A percentile compares a stretch with the other conserved stretches of the same genome.
phyloP scores from a whole-genome alignment of 352 stramenopile genomes.

The Phytophthora megakarya region DNA sequence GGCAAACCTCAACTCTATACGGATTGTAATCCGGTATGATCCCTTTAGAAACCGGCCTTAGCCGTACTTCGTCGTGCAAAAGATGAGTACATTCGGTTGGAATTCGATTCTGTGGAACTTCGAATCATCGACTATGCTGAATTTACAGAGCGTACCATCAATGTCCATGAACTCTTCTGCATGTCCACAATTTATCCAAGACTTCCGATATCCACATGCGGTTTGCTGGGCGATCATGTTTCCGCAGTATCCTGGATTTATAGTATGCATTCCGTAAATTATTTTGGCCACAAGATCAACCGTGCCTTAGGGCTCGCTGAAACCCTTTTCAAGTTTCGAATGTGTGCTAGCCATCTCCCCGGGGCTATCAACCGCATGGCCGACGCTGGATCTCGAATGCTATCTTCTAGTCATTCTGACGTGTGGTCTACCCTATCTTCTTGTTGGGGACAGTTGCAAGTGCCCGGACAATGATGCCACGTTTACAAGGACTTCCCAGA shows the following conservation, averaged over 20 bases:
- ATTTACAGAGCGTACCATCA: background rate
- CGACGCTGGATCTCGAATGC: background rate
- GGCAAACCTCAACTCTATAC: no score
- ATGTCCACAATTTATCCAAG: background rate
- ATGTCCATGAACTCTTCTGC: background rate
- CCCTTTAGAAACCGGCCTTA: no score
- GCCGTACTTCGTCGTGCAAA: background rate
- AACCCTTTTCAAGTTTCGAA: background rate
- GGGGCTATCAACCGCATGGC: background rate
- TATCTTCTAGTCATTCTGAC: background rate
- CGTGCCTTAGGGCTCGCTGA: background rate
- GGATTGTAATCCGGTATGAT: no score
- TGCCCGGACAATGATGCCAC: background rate
- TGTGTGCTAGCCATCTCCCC: background rate
- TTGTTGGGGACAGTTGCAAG: no score
- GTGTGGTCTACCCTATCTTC: no score
- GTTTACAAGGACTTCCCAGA: constrained; percentile 23
- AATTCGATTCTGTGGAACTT: background rate
- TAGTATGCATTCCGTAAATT: background rate
- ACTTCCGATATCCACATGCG: background rate
- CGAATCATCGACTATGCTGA: background rate
- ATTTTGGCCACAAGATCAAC: constrained; percentile 1
- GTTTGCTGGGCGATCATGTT: background rate
- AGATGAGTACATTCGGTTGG: background rate
- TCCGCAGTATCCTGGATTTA: constrained; percentile 4